Base-by-base conservation (phyloP, 331 rosid genomes). In the Acacia concinna region DNA sequence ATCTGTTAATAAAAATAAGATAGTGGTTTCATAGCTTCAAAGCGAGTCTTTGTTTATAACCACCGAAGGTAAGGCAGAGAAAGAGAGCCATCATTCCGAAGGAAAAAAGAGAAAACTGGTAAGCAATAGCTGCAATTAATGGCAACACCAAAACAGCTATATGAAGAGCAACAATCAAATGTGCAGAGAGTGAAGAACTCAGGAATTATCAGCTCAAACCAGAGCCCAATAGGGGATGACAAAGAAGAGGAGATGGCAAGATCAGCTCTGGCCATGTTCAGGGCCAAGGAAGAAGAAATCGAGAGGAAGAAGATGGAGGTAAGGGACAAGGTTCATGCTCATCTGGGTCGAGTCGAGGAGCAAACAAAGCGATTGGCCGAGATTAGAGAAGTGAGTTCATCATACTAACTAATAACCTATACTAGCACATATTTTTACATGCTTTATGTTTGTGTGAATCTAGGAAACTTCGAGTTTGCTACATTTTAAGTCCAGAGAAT, bases 181-280 rank as follows among this genome's bases (percentile, higher is more conserved):
- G 71, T 51, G 68, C 89, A 72, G 86, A 79, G 73, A 56, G 79
- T 80, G 79, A 89, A 81, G 82, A 89, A 82, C 73, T 85, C 96
- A 0, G 96, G 94, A 49, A 83, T 85, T 57, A 37, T 89, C n/a
- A 63, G 81, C 79, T 49, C 74, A 60, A 85, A 78, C 57, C 90
- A 79, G 49, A 92, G 93, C 76, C 97, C 97, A 8, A 17, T 78
- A 32, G 75, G 52, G 44, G 98, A 94, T 56, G 97, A 94, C 54
- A 87, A 78, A 46, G 97, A 92, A 71, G 96, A 93, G 63, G 96
- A 93, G 78, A 90, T 93, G 87, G 82, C 96, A 32, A 85, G 86
- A 79, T 90, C 97, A 60, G 92, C 93, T 30, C 57, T 90, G 73
- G 92, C 91, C 46, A 87, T 87, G 86, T 87, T 87, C 81, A 20